A percentile compares a stretch with the other conserved stretches of the same genome.
These are phyloP conservation scores for Kodamaea nitidulidarum DNA, from an alignment of 805 yeast species.

Conservation along the genomic window DNA sequence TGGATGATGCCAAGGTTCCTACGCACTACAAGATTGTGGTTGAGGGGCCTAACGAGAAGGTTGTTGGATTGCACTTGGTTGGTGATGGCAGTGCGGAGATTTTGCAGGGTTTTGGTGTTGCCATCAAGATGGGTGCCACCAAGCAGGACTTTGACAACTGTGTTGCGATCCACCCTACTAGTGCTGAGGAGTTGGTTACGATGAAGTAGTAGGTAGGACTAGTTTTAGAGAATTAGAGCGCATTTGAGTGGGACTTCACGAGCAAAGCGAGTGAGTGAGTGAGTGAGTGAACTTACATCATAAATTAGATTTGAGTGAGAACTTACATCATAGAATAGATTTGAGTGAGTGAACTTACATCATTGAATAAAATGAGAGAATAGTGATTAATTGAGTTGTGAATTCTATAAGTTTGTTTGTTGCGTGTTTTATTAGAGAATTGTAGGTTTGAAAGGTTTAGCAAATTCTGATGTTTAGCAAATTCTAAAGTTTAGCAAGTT, in stretches of 20 bases:
- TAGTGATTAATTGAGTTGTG: too few species aligned
- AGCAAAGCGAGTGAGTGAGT: neutral
- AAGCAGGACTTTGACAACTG: slow-evolving; percentile 91
- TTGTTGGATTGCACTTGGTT: slow-evolving; percentile 89
- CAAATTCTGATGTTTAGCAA: too few species aligned
- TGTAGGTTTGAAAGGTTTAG: too few species aligned
- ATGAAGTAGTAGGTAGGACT: slow-evolving; percentile 39
- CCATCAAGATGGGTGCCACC: slow-evolving; percentile 98
- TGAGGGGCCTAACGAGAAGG: slow-evolving; percentile 81
- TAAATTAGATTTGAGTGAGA: too few species aligned
- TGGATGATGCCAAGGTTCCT: slow-evolving; percentile 69
- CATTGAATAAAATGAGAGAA: neutral
- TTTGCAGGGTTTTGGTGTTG: slow-evolving; percentile 97
- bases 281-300: neutral
- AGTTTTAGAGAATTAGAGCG: too few species aligned
- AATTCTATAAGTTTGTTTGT: too few species aligned
- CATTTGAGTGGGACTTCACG: too few species aligned
- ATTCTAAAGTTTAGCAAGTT: too few species aligned
- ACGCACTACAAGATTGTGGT: slow-evolving; percentile 80
- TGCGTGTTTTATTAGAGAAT: too few species aligned
- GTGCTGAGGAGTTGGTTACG: slow-evolving; percentile 97
- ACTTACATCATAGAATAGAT: too few species aligned
- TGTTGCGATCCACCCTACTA: slow-evolving; percentile 98
- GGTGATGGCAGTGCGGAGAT: slow-evolving; percentile 92
- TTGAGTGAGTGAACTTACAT: neutral